A percentile compares a stretch with the other conserved stretches of the same genome.
Conservation (phyloP, 1,284 basidiomycete species). For the Cryptococcus sp. region DNA sequence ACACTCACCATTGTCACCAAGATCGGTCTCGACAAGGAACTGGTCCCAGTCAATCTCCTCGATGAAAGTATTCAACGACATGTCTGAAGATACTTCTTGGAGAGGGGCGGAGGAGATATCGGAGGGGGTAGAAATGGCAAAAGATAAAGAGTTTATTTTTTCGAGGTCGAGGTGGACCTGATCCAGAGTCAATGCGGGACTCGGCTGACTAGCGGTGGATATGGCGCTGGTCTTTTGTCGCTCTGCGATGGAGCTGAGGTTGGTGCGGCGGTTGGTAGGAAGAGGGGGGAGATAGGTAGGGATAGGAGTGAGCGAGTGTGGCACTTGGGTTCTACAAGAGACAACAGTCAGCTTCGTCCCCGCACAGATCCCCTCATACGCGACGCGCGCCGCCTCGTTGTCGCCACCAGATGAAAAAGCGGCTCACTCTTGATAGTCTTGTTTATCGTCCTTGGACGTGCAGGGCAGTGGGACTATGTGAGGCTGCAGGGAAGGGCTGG, state of each 20-base stretch:
- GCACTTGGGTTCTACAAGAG: constrained; percentile 5
- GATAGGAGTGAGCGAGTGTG: constrained; percentile 8
- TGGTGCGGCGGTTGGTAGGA: constrained; percentile 12
- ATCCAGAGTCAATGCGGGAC: constrained; percentile 16
- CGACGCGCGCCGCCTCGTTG: background rate
- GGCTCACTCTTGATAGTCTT: constrained; percentile 9
- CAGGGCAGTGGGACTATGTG: constrained; percentile 10
- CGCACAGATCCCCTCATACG: background rate
- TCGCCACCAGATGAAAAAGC: background rate
- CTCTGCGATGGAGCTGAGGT: constrained; percentile 6
- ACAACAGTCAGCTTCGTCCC: background rate
- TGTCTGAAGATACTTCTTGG: background rate
- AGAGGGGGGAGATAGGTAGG: constrained; percentile 18
- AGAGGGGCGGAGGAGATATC: background rate
- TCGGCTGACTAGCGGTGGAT: constrained; percentile 13
- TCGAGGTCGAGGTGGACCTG: constrained; percentile 4
- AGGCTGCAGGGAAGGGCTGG: constrained; percentile 17
- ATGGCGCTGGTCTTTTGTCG: constrained; percentile 13
- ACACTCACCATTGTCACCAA: constrained; percentile 10
- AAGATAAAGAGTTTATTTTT: constrained; percentile 1
- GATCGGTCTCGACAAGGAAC: constrained; percentile 31
- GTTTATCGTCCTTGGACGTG: constrained; percentile 19
- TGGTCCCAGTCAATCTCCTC: constrained; percentile 32
- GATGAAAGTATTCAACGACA: constrained; percentile 10
- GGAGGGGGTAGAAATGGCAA: constrained; percentile 1